Percentiles rank a stretch among this genome's conserved stretches.
These are phyloP conservation scores for Peniophora sp. DNA, from an alignment of 1,284 basidiomycete genomes.

Conservation along the genomic window DNA sequence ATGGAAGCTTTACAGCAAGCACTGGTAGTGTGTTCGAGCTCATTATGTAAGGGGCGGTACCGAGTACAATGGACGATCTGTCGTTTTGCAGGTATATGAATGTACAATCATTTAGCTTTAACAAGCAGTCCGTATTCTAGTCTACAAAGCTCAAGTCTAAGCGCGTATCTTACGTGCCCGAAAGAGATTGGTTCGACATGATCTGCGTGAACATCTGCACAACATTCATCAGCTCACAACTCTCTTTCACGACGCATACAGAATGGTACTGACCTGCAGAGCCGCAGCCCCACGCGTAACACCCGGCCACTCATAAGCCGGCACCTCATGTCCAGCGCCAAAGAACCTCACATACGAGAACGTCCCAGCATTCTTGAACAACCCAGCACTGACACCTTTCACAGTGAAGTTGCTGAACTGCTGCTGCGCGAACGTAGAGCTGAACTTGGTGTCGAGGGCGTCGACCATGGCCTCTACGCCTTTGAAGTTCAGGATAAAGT, in stretches of 20 bases:
- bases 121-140: too few species aligned
- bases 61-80: too few species aligned
- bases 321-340: slow-evolving; percentile 46
- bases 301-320: slow-evolving; percentile 29
- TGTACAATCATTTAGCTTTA: too few species aligned
- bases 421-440: slow-evolving; percentile 27
- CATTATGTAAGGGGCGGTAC: background rate
- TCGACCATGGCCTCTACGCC: slow-evolving; percentile 58
- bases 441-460: slow-evolving; percentile 33
- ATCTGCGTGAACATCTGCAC: slow-evolving; percentile 21
- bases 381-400: slow-evolving; percentile 36
- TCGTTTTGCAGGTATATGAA: background rate
- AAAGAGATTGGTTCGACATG: slow-evolving; percentile 21
- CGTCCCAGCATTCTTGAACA: slow-evolving; percentile 53
- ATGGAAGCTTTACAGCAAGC: too few species aligned
- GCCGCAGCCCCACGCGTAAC: slow-evolving; percentile 20
- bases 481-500: slow-evolving; percentile 52
- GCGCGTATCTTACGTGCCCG: slow-evolving; percentile 4
- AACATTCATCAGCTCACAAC: too few species aligned
- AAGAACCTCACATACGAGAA: slow-evolving; percentile 53
- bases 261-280: slow-evolving; percentile 2
- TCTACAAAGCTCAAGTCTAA: too few species aligned
- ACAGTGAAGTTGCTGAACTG: slow-evolving; percentile 42
- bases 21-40: too few species aligned
- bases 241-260: too few species aligned